Evolutionary conservation across 352 stramenopile genomes (phyloP), one percentile per base, ranked within the genome.

Genomic region (Globisporangium perplexum): DNA sequence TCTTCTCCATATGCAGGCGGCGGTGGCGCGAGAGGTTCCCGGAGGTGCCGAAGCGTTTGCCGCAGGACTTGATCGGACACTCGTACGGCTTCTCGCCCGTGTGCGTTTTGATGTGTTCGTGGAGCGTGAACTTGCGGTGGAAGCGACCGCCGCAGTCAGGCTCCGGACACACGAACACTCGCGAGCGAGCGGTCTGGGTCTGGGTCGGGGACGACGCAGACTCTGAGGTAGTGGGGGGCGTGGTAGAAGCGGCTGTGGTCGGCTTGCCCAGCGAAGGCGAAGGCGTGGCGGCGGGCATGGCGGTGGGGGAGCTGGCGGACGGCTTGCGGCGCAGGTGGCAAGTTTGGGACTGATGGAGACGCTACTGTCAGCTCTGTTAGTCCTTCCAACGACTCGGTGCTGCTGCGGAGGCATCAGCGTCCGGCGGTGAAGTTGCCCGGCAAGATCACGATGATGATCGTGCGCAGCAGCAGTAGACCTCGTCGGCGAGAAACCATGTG

Each of bases 91-190:
- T 78, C 60, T 88, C 77, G 14, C 80, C 80, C 52, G 77, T 88
- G 66, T 90, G 79, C 41, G 77, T 90, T 64, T 88, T 88, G 45
- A 86, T 69, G 58, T 90, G 80, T 45, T 86, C 75, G 44, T 69
- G 81, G 52, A 85, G 60, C 43, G 77, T 86, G 51, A 83, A 87
- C 47, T 82, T 83, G 61, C 76, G 76, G 60, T 83, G 71, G 62
- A 86, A 84, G 10, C 71, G 68, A 26, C 70, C 67, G 12, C 55
- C 61, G 47, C 71, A 84, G 39, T 8, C 39, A 10, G 15, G 17
- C 15, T 45, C 39, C 3, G 39, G 39, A n/a, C 39, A 45, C 39
- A 45, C 39, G 39, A 45, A 45, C 39, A 45, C 39, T 24, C 39
- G 39, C n/a, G 39, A 45, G 39, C 39, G 39, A 6, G 38, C 22